These are phyloP conservation scores for Colletotrichum trifolii DNA, from an alignment of 2,329 filamentous ascomycete species.

Conservation along the genomic window DNA sequence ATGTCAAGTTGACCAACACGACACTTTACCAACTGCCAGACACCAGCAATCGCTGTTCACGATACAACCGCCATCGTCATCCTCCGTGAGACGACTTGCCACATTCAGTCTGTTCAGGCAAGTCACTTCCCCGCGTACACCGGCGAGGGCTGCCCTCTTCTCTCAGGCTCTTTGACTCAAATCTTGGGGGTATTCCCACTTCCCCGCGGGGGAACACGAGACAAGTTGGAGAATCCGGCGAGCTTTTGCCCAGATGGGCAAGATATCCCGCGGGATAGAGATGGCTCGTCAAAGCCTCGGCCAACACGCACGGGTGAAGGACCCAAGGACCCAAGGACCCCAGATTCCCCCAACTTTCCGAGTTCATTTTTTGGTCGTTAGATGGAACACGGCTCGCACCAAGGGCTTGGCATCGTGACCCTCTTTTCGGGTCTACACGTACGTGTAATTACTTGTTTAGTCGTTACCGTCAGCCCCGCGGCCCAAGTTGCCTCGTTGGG, in stretches of 20 bases:
- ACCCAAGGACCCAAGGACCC: neutral
- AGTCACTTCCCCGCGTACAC: neutral
- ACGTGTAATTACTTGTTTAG: neutral
- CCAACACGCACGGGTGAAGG: neutral
- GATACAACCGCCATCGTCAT: neutral
- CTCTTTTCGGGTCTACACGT: neutral
- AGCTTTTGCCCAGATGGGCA: slow-evolving; percentile 19
- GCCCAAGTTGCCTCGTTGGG: slow-evolving; percentile 3
- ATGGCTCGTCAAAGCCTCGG: neutral
- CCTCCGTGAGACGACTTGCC: slow-evolving; percentile 1
- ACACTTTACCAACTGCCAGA: neutral
- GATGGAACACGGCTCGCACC: slow-evolving; percentile 18
- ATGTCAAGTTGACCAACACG: too few species aligned
- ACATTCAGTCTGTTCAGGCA: slow-evolving; percentile 1
- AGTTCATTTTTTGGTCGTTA: slow-evolving; percentile 5
- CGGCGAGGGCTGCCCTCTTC: neutral
- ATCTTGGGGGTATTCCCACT: slow-evolving; percentile 29
- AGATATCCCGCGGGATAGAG: slow-evolving; percentile 28
- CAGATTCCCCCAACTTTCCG: slow-evolving; percentile 12
- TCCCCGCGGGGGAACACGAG: slow-evolving; percentile 27
- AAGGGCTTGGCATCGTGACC: neutral
- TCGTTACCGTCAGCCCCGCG: slow-evolving; percentile 1
- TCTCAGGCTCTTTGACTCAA: neutral
- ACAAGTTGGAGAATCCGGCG: neutral
- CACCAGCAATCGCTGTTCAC: too few species aligned